These are phyloP conservation scores for Harringtonia lauricola DNA, from an alignment of 2,329 filamentous ascomycete species.

Conservation along the genomic window DNA sequence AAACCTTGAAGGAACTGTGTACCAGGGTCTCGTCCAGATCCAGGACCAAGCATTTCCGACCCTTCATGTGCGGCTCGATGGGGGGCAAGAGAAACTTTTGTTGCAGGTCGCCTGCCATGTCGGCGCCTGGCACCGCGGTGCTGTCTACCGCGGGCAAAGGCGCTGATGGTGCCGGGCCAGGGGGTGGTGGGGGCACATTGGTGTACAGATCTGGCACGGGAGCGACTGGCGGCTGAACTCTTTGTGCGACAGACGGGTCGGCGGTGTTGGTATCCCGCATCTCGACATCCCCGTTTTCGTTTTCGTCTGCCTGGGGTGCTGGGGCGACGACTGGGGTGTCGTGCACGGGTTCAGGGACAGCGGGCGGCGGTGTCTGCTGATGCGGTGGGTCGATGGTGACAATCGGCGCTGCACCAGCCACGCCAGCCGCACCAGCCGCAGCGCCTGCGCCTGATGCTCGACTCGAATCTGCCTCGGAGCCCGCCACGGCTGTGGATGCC, in stretches of 20 bases:
- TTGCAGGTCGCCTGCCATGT: slow-evolving; percentile 15
- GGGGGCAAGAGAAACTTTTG: slow-evolving; percentile 73
- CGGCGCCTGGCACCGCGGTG: slow-evolving; percentile 17
- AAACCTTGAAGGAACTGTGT: slow-evolving; percentile 96
- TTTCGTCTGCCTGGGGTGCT: slow-evolving; percentile 19
- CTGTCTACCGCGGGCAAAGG: background rate
- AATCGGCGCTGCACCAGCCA: slow-evolving; percentile 23
- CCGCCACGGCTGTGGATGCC: slow-evolving; percentile 9
- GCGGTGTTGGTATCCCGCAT: slow-evolving; percentile 33
- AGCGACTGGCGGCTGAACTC: slow-evolving; percentile 25
- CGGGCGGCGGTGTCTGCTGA: slow-evolving; percentile 2
- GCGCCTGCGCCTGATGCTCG: slow-evolving; percentile 20
- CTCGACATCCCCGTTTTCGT: slow-evolving; percentile 50
- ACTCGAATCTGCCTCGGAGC: slow-evolving; percentile 32
- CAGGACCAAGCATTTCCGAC: slow-evolving; percentile 87
- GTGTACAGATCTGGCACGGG: slow-evolving; percentile 24
- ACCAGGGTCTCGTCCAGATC: slow-evolving; percentile 95
- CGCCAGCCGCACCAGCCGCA: slow-evolving; percentile 14
- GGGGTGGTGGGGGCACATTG: slow-evolving; percentile 35
- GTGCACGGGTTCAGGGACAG: slow-evolving; percentile 14
- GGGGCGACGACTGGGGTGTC: slow-evolving; percentile 12
- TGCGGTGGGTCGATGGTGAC: slow-evolving; percentile 30
- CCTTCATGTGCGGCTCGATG: slow-evolving; percentile 65
- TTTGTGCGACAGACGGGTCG: slow-evolving; percentile 26
- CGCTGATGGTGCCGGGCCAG: slow-evolving; percentile 28